These are phyloP conservation scores for Populus hybrid DNA, from an alignment of 441 rosid species.

Conservation along the genomic window DNA sequence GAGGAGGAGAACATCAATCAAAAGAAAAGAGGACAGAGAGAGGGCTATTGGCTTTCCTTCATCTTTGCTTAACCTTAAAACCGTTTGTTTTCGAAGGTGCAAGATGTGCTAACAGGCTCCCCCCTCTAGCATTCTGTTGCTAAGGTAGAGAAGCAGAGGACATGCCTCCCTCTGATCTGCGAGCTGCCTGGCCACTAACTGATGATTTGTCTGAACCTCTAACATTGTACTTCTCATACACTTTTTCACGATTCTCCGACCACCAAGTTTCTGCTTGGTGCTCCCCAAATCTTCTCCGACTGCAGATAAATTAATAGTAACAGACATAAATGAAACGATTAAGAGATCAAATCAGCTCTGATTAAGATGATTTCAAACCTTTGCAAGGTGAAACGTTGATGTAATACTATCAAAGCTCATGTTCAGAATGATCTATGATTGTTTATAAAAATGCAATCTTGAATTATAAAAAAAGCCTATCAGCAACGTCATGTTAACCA, in stretches of 20 bases:
- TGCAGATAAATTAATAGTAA: conserved; percentile 29
- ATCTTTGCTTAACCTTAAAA: conserved; percentile 9
- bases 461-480: neutral
- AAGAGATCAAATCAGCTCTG: neutral
- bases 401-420: neutral
- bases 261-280: conserved; percentile 98
- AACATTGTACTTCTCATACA: conserved; percentile 75
- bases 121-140: conserved; percentile 25
- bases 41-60: conserved; percentile 13
- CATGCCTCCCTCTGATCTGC: conserved; percentile 65
- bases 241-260: conserved; percentile 96
- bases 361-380: neutral
- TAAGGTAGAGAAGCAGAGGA: conserved; percentile 49
- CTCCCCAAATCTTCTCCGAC: conserved; percentile 93
- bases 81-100: conserved; percentile 12
- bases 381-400: neutral
- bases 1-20: conserved; percentile 12
- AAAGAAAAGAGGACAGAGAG: conserved; percentile 20
- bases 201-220: conserved; percentile 73
- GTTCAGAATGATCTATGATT: neutral
- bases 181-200: conserved; percentile 47
- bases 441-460: neutral
- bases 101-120: conserved; percentile 12
- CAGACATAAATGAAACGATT: neutral
- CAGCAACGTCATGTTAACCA: neutral